phyloP scores from a whole-genome alignment of 2,329 filamentous ascomycete species.

The Hypomyces perniciosus region DNA sequence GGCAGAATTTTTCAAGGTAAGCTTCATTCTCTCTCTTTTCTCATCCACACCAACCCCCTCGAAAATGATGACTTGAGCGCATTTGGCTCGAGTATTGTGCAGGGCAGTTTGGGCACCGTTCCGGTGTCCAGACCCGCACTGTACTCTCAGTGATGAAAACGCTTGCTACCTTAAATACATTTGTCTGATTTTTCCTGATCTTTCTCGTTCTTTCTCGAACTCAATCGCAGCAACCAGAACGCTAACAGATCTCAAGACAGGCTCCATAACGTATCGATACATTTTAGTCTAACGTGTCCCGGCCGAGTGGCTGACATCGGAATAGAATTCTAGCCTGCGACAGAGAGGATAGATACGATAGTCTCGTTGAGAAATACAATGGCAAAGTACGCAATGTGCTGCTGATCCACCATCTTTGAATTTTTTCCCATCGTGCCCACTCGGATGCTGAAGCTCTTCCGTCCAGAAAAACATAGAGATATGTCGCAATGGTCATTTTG shows the following conservation, averaged over 20 bases:
- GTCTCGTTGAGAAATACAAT: constrained; percentile 72
- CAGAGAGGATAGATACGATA: constrained; percentile 79
- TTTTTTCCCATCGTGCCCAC: constrained; percentile 18
- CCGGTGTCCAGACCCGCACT: constrained; percentile 59
- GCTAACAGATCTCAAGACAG: constrained; percentile 7
- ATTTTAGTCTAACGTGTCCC: neutral
- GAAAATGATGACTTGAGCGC: constrained; percentile 99
- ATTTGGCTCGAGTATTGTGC: constrained; percentile 99
- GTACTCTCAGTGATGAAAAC: constrained; percentile 94
- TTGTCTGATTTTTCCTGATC: constrained; percentile 65
- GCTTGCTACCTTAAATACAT: constrained; percentile 88
- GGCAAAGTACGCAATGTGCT: constrained; percentile 62
- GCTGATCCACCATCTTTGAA: constrained; percentile 3
- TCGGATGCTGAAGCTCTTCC: constrained; percentile 43
- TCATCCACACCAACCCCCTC: constrained; percentile 19
- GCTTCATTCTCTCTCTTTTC: constrained; percentile 2
- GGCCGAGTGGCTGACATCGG: constrained; percentile 24
- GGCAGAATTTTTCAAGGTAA: constrained; percentile 10
- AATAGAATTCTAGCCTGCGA: constrained; percentile 91
- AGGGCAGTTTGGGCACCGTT: constrained; percentile 61
- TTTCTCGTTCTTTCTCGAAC: neutral
- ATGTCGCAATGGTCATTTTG: constrained; percentile 87
- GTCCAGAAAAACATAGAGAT: constrained; percentile 72
- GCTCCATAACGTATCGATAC: neutral
- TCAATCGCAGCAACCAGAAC: neutral